Evolutionary conservation across 1,139 yeast genomes (phyloP), one percentile per base, ranked within the genome.

Genomic region (Lodderomyces beijingensis): DNA sequence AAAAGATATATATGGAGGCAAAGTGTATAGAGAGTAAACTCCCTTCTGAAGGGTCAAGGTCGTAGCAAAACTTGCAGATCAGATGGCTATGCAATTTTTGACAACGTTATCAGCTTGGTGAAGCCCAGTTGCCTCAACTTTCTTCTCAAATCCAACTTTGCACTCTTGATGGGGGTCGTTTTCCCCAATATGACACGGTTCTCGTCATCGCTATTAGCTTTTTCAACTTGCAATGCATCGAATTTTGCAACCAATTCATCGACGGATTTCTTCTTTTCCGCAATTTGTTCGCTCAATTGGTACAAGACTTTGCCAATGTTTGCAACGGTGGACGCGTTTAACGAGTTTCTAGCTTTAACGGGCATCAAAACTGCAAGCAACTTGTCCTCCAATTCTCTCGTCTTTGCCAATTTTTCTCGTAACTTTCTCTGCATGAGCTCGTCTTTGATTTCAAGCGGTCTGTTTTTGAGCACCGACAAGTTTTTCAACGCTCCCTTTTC

Each of bases 401-500:
- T 44, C 5, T 37, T 33, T 3, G 34, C 25, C 12, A 54, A 36
- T 33, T 55, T 56, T 14, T 26, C 35, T 8, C 62, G 45, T 11
- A 59, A 30, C 6, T 33, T 38, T 1, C 25, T 45, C 39, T 47
- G 53, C 25, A 53, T 35, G 8, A 37, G 23, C 24, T 47, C 51
- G 26, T 47, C 46, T 28, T 44, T 49, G 20, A 48, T 40, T 32
- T 54, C 62, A 16, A 59, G 45, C 10, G 59, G 59, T 15, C 51
- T 41, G 15, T 33, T 35, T 20, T 40, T 42, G 13, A 45, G 31
- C 1, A 30, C 18, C n/a, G 25, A 25, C 25, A 28, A 30, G 12
- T 31, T 38, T 9, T 35, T 32, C 3, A 36, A 21, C 4, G 41
- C 29, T 3, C 35, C 40, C n/a, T 40, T 36, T 7, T 37, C 35